These are phyloP conservation scores for Nadsonia starkeyi-henricii DNA, from an alignment of 1,139 yeast species.

Conservation along the genomic window DNA sequence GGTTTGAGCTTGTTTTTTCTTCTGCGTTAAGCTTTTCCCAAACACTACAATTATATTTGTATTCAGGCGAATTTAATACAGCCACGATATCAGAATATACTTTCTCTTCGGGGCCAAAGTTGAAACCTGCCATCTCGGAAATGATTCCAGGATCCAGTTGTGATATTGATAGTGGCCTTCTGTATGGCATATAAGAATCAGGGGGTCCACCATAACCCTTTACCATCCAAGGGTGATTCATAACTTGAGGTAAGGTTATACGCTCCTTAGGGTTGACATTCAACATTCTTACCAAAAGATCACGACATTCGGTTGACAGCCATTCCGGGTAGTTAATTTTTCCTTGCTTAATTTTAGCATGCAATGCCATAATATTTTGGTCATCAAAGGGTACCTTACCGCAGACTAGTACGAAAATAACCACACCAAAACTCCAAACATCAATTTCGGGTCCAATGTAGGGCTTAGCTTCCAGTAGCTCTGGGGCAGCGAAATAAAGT, in stretches of 20 bases:
- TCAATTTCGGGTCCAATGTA: slow-evolving; percentile 96
- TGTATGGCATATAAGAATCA: slow-evolving; percentile 56
- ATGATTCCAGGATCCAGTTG: slow-evolving; percentile 51
- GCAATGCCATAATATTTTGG: slow-evolving; percentile 81
- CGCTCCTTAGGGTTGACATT: slow-evolving; percentile 78
- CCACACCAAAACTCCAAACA: slow-evolving; percentile 97
- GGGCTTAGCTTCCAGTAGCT: slow-evolving; percentile 79
- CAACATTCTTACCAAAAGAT: slow-evolving; percentile 73
- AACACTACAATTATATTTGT: slow-evolving; percentile 46
- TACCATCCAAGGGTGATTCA: slow-evolving; percentile 89
- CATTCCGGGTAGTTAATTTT: slow-evolving; percentile 82
- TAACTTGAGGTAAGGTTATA: slow-evolving; percentile 66
- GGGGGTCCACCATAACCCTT: slow-evolving; percentile 73
- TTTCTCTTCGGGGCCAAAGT: slow-evolving; percentile 57
- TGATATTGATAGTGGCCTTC: slow-evolving; percentile 64
- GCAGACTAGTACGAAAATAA: slow-evolving; percentile 82
- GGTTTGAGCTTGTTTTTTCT: no score
- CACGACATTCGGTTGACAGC: slow-evolving; percentile 67
- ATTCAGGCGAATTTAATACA: slow-evolving; percentile 53
- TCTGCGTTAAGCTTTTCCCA: slow-evolving; percentile 33
- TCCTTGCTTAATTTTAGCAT: slow-evolving; percentile 88
- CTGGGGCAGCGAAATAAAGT: slow-evolving; percentile 96
- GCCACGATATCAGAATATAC: slow-evolving; percentile 43
- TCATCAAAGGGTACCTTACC: slow-evolving; percentile 99
- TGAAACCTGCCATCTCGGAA: slow-evolving; percentile 63